Base-by-base conservation (phyloP, 2,329 filamentous ascomycete genomes). In the Hypoxylon sp. region DNA sequence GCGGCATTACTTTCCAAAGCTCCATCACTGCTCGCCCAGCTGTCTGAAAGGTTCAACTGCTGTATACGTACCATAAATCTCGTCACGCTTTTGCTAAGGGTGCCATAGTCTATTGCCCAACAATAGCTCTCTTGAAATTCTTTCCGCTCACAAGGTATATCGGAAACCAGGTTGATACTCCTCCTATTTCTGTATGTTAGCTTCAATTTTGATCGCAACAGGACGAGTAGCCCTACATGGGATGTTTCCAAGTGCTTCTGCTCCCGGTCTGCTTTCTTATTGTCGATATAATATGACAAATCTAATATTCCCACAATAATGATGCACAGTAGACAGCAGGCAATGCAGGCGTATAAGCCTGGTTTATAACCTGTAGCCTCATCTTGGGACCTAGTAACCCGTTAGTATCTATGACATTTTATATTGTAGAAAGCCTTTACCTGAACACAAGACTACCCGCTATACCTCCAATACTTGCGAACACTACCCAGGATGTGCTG, bases 401-500 rank as follows among this genome's bases (percentile, higher is more conserved):
- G 27, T 69, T 37, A 72, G 51, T 54, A 17, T 48, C 7, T 33
- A 42, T 8, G 2, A 33, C 13, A 2, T 17, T 27, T 2, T 17
- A 14, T 3, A 53, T 30, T 20, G n/a, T 30, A 51, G 48, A n/a
- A 31, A 7, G 4, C 8, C 40, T 62, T 66, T 61, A 77, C 73
- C 90, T 85, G 81, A 95, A 96, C 10, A 95, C 90, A 63, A 93
- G 83, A 72, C 88, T 89, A 27, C 92, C 92, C 0, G 88, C 88
- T 70, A 96, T 96, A 35, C 93, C 93, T 40, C 93, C 93, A 27
- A 97, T 83, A 2, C 92, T 92, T 6, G 92, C 92, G 55, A 92
- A 89, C 1, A 91, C 91, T 2, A 96, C 91, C 1, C 95, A 85
- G 0, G 90, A 91, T 2, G 93, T 92, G 66, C 89, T 92, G 78